These are phyloP conservation scores for Gymnopus androsaceus DNA, from an alignment of 1,284 basidiomycete species.

Conservation along the genomic window DNA sequence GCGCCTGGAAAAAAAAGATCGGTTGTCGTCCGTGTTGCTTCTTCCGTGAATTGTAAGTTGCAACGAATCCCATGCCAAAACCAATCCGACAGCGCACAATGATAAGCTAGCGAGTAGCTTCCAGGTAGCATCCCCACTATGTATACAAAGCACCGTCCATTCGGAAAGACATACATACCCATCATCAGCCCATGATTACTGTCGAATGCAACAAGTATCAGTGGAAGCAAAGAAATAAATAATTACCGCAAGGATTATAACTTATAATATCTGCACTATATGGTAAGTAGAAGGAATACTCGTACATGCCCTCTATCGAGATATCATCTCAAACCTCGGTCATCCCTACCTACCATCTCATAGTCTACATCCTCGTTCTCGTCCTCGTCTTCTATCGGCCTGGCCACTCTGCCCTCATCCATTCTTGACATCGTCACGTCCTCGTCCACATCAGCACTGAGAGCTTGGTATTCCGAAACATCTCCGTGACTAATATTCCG, in stretches of 20 bases:
- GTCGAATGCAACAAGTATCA: no score
- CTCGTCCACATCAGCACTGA: constrained; percentile 35
- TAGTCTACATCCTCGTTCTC: constrained; percentile 8
- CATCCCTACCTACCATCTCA: constrained; percentile 9
- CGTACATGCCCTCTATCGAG: neutral
- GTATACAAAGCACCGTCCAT: no score
- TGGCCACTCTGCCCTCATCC: constrained; percentile 2
- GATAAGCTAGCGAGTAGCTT: no score
- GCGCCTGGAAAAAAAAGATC: no score
- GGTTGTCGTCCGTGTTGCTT: no score
- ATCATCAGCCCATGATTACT: no score
- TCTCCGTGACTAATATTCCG: constrained; percentile 37
- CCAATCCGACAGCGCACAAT: no score
- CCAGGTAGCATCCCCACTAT: no score
- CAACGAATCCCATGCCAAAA: no score
- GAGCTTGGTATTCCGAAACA: constrained; percentile 49
- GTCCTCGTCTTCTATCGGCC: neutral
- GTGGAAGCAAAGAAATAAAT: no score
- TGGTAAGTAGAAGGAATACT: neutral
- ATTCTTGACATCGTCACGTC: neutral
- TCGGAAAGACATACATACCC: no score
- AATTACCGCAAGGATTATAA: neutral
- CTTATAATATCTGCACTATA: neutral
- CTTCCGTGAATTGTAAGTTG: no score
- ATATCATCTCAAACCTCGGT: neutral